These are phyloP conservation scores for Saturnispora zaruensis DNA, from an alignment of 805 yeast genomes.

Conservation along the genomic window DNA sequence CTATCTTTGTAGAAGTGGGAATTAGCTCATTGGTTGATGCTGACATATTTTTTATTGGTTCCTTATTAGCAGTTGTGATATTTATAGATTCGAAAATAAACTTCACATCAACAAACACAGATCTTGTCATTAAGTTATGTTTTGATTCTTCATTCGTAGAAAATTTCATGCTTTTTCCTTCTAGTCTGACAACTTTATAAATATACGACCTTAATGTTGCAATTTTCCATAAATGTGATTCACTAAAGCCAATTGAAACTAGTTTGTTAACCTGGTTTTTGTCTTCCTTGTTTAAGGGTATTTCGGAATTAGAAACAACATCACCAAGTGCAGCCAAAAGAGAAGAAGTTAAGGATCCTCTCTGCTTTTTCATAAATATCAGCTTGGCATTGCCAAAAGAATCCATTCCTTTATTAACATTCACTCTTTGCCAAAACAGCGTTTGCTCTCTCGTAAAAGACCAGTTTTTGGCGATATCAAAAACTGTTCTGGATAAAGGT, in stretches of 20 bases:
- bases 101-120: conserved; percentile 41
- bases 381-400: conserved; percentile 39
- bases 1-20: neutral
- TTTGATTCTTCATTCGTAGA: neutral
- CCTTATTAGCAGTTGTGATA: neutral
- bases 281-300: conserved; percentile 58
- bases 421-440: conserved; percentile 66
- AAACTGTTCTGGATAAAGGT: conserved; percentile 60
- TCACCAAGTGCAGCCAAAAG: conserved; percentile 24
- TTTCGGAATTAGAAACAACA: conserved; percentile 34
- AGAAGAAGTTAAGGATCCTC: conserved; percentile 11
- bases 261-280: conserved; percentile 65
- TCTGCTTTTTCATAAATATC: conserved; percentile 25
- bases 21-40: neutral
- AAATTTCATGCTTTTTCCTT: neutral
- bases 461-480: conserved; percentile 62
- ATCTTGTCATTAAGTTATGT: conserved; percentile 37
- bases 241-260: conserved; percentile 62
- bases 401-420: conserved; percentile 24
- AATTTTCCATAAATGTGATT: conserved; percentile 75
- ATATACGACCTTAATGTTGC: conserved; percentile 63
- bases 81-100: conserved; percentile 15
- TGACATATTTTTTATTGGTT: neutral
- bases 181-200: conserved; percentile 42
- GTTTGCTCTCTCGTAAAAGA: conserved; percentile 55